Evolutionary conservation across 345 rosid species (phyloP).

Genomic region (Lepidium didymum): DNA sequence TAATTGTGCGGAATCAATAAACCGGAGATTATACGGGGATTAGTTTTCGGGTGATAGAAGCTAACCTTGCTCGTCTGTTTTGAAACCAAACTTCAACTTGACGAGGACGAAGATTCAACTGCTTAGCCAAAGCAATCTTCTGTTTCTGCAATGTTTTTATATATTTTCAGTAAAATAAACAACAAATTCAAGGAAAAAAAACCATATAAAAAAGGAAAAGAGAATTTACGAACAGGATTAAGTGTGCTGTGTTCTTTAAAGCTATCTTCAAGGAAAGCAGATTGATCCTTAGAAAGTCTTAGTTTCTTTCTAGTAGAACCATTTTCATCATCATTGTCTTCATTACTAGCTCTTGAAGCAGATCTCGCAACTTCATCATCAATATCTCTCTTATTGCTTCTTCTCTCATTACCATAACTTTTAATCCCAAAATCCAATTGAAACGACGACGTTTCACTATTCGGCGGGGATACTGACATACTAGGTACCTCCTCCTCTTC

Average conservation of each 20-base stretch:
- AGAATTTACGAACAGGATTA: conserved; percentile 78
- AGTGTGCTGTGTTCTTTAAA: conserved; percentile 88
- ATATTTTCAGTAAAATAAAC: neutral
- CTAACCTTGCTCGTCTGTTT: conserved; percentile 91
- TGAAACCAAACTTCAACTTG: conserved; percentile 99
- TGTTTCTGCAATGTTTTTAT: conserved; percentile 46
- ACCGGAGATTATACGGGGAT: no score
- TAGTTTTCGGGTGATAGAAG: neutral
- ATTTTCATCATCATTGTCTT: conserved; percentile 58
- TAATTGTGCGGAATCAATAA: no score
- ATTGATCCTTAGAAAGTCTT: conserved; percentile 81
- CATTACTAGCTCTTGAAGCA: conserved; percentile 70
- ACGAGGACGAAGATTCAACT: conserved; percentile 83
- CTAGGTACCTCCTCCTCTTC: conserved; percentile 41
- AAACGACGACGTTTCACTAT: conserved; percentile 79
- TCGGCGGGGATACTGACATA: conserved; percentile 69
- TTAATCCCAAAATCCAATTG: conserved; percentile 70
- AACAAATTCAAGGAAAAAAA: neutral
- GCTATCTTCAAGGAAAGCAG: conserved; percentile 92
- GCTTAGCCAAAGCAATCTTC: conserved; percentile 76
- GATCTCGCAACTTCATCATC: conserved; percentile 49
- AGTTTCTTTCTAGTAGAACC: conserved; percentile 90
- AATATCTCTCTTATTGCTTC: conserved; percentile 43
- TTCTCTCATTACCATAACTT: conserved; percentile 30
- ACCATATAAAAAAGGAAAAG: no score